A percentile compares a stretch with the other conserved stretches of the same genome.
phyloP scores from a whole-genome alignment of 23 red algal genomes.

The Porphyridium purpureum region DNA sequence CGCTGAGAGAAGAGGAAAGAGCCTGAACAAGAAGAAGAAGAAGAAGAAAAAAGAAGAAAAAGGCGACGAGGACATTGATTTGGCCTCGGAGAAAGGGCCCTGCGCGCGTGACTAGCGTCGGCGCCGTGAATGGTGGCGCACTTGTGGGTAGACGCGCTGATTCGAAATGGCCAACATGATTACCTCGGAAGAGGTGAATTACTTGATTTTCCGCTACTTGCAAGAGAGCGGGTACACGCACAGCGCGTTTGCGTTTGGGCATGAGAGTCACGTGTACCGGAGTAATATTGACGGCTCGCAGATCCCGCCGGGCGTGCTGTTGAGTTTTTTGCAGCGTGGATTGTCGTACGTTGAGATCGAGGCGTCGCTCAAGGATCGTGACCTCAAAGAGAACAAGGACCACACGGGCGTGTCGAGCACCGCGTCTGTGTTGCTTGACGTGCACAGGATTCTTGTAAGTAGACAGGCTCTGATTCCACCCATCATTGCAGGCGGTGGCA shows the following conservation, averaged over 20 bases:
- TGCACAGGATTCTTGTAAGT: slow-evolving; percentile 53
- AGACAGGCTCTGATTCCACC: slow-evolving; percentile 5
- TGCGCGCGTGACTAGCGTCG: too few relatives aligned
- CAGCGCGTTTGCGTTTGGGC: slow-evolving; percentile 80
- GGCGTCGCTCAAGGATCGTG: slow-evolving; percentile 18
- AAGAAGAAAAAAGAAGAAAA: too few relatives aligned
- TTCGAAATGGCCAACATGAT: slow-evolving; percentile 70
- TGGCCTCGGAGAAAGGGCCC: too few relatives aligned
- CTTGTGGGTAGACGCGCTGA: too few relatives aligned
- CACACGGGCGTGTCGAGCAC: not conserved
- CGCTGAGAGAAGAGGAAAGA: too few relatives aligned
- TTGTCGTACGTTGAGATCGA: slow-evolving; percentile 97
- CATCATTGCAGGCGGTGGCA: not conserved
- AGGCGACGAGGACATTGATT: too few relatives aligned
- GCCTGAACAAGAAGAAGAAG: too few relatives aligned
- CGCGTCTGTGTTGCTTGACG: slow-evolving; percentile 28
- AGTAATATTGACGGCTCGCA: slow-evolving; percentile 73
- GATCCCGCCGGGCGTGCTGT: slow-evolving; percentile 84
- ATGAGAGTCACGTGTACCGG: slow-evolving; percentile 70
- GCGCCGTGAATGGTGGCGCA: too few relatives aligned
- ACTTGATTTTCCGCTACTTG: slow-evolving; percentile 93
- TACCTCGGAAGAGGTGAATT: slow-evolving; percentile 96
- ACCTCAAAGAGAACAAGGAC: not conserved
- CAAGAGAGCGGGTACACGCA: slow-evolving; percentile 93
- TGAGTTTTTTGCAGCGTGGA: slow-evolving; percentile 89